These are phyloP conservation scores for Eutypella sp. DNA, from an alignment of 2,329 filamentous ascomycete genomes.

Conservation along the genomic window DNA sequence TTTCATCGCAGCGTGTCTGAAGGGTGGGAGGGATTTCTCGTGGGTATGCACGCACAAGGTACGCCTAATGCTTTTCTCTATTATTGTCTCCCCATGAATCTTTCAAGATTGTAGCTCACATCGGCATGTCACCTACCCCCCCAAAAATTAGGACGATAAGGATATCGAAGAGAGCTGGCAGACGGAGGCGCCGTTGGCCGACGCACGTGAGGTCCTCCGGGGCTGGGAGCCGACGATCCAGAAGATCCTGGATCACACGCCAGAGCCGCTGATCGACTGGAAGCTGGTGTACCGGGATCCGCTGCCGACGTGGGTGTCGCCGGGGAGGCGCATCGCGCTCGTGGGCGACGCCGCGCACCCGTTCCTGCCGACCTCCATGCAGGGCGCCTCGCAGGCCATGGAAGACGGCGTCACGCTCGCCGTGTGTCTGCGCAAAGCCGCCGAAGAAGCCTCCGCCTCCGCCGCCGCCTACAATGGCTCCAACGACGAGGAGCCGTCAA, in stretches of 20 bases:
- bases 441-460: background rate
- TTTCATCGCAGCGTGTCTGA: constrained; percentile 47
- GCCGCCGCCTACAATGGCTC: constrained; percentile 44
- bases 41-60: constrained; percentile 51
- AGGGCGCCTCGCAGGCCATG: constrained; percentile 44
- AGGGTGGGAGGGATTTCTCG: constrained; percentile 46
- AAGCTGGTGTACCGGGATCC: constrained; percentile 32
- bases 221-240: constrained; percentile 31
- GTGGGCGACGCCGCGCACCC: constrained; percentile 35
- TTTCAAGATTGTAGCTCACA: background rate
- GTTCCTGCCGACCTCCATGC: constrained; percentile 42
- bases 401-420: constrained; percentile 24
- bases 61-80: constrained; percentile 6
- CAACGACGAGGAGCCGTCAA: too few relatives aligned
- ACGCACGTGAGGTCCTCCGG: constrained; percentile 25
- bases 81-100: constrained; percentile 1
- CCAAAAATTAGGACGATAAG: constrained; percentile 16
- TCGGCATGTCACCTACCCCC: background rate
- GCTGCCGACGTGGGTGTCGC: constrained; percentile 36
- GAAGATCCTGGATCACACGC: constrained; percentile 34
- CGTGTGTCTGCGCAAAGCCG: constrained; percentile 33
- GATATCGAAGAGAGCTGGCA: constrained; percentile 24
- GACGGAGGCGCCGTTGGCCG: constrained; percentile 15
- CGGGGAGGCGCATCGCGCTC: constrained; percentile 31
- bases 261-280: constrained; percentile 16